Conservation (phyloP, 345 rosid genomes). For the Capsella bursapastoris region DNA sequence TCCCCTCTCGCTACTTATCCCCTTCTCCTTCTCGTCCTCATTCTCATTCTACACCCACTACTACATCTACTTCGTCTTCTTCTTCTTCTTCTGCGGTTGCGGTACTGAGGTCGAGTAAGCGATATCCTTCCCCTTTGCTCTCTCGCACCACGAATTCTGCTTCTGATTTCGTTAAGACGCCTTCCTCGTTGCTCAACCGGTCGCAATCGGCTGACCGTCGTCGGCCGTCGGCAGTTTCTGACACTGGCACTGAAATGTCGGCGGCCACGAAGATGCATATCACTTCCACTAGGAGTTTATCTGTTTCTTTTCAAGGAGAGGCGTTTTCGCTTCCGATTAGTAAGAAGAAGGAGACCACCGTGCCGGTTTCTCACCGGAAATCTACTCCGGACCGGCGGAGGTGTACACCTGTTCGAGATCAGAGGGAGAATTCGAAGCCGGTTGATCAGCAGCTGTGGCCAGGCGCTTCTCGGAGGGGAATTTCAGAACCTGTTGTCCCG, state of each 20-base stretch:
- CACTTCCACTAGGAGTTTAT: conserved; percentile 85
- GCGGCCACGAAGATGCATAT: conserved; percentile 74
- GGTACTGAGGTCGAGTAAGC: conserved; percentile 39
- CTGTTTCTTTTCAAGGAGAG: conserved; percentile 94
- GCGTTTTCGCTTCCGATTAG: conserved; percentile 88
- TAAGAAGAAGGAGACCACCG: conserved; percentile 63
- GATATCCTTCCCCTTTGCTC: conserved; percentile 70
- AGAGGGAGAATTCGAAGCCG: conserved; percentile 59
- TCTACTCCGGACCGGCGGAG: conserved; percentile 66
- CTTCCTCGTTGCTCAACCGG: conserved; percentile 59
- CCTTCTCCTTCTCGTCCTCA: conserved; percentile 82
- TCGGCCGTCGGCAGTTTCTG: conserved; percentile 49
- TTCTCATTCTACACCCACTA: conserved; percentile 45
- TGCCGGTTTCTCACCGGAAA: conserved; percentile 54
- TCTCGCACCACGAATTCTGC: conserved; percentile 58
- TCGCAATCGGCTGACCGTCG: conserved; percentile 88
- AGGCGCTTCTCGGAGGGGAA: conserved; percentile 62
- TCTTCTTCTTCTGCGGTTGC: conserved; percentile 48
- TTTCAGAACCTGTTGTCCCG: conserved; percentile 44
- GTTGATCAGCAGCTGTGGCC: conserved; percentile 82
- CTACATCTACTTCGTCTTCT: conserved; percentile 39
- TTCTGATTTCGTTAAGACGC: conserved; percentile 44
- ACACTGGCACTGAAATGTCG: conserved; percentile 55
- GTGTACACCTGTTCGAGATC: conserved; percentile 68
- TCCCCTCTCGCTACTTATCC: conserved; percentile 81